phyloP scores from a whole-genome alignment of 805 yeast species.

The Schizosaccharomyces lindneri region DNA sequence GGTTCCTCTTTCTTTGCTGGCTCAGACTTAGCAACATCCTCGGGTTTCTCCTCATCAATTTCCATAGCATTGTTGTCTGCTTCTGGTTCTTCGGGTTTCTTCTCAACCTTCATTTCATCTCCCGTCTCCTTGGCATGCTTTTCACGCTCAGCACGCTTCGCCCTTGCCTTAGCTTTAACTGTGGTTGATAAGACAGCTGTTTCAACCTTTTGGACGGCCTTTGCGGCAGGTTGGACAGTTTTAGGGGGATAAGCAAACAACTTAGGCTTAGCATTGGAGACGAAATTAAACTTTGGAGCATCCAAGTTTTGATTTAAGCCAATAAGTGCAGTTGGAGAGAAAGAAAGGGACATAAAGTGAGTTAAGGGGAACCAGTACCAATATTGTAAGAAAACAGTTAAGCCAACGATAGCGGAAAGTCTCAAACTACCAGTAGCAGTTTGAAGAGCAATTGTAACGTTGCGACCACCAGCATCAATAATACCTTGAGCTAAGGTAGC shows the following conservation, averaged over 20 bases:
- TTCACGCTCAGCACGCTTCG: constrained; percentile 36
- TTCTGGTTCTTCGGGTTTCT: constrained; percentile 6
- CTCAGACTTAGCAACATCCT: constrained; percentile 17
- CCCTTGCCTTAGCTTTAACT: constrained; percentile 78
- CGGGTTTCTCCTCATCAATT: constrained; percentile 5
- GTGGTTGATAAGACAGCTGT: constrained; percentile 91
- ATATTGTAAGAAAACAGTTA: constrained; percentile 69
- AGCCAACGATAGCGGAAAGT: constrained; percentile 74
- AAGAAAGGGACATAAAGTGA: constrained; percentile 75
- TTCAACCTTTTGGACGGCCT: constrained; percentile 67
- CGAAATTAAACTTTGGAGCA: constrained; percentile 60
- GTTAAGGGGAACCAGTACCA: constrained; percentile 98
- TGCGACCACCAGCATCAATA: constrained; percentile 95
- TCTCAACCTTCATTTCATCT: constrained; percentile 18
- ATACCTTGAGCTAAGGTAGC: constrained; percentile 94
- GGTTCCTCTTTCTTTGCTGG: constrained; percentile 12
- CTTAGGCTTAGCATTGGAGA: constrained; percentile 59
- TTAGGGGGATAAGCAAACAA: constrained; percentile 77
- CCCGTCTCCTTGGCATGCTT: constrained; percentile 23
- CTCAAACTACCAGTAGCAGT: constrained; percentile 81
- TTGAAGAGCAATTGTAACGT: constrained; percentile 80
- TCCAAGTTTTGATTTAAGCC: constrained; percentile 69
- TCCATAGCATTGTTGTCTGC: constrained; percentile 8
- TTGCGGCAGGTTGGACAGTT: constrained; percentile 50
- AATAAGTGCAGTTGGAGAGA: constrained; percentile 72